Base-by-base conservation (phyloP, 345 rosid genomes). In the Durio zibethinus region DNA sequence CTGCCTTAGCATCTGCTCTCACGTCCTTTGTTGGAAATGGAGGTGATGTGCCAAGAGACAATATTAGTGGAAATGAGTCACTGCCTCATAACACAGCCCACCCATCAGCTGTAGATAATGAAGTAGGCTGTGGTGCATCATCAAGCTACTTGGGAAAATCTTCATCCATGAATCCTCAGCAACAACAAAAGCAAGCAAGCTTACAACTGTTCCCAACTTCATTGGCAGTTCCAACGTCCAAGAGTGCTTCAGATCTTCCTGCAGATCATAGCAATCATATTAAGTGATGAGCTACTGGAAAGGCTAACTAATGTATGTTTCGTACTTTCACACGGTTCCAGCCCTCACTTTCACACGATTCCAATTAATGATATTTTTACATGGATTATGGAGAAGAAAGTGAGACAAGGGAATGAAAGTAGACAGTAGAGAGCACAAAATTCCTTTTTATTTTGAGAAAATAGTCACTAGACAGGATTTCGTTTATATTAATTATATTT, bases 1-100 rank as follows among this genome's bases (percentile, higher is more conserved):
- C 84, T 4, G 86, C 83, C n/a, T 70, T 85, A 53, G 82, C 82
- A 6, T 84, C 86, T 20, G 83, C 87, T 45, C 70, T 87, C 68
- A 76, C 86, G 7, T 79, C 87, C 36, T 68, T 74, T 15, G 77
- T 73, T 4, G 81, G 79, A 14, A 71, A 25, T 45, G 72, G 79
- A 14, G 78, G 62, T 23, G 52, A 63, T 48, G 54, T 9, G 25
- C 75, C 72, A 16, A 27, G 61, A 42, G 84, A 79, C 20, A 73
- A 47, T 33, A 21, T 1, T 27, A 53, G 36, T 70, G 64, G 25
- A 59, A 21, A 18, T 12, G 64, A 77, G 18, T 48, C 70, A 47
- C 31, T 42, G 48, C 48, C 76, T 27, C 18, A 33, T 14, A 36
- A 38, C 10, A 56, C 66, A 27, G 63, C 35, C 63, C 62, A 57